These are phyloP conservation scores for Phytophthora syringae DNA, from an alignment of 352 stramenopile genomes.

Conservation along the genomic window DNA sequence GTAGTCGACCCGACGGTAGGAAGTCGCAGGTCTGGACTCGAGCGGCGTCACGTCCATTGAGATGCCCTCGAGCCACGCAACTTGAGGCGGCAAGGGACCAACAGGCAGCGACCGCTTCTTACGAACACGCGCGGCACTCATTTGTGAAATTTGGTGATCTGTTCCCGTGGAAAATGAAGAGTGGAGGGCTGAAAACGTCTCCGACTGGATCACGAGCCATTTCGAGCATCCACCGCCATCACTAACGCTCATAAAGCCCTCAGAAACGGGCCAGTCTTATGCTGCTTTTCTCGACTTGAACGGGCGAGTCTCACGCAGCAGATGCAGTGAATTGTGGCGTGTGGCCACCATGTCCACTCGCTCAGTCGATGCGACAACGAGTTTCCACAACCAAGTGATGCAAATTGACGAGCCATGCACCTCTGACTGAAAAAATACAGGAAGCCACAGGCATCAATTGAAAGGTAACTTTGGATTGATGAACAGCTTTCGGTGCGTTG, in stretches of 20 bases:
- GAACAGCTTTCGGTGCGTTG: too few relatives aligned
- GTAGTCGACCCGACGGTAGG: constrained; percentile 35
- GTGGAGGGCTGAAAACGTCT: too few relatives aligned
- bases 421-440: neutral
- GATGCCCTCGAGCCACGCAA: constrained; percentile 36
- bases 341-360: neutral
- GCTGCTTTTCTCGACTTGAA: constrained; percentile 15
- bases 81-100: constrained; percentile 24
- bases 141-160: constrained; percentile 8
- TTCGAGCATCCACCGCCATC: constrained; percentile 18
- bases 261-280: constrained; percentile 21
- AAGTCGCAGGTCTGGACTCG: constrained; percentile 15
- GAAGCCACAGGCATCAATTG: too few relatives aligned
- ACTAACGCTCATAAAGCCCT: constrained; percentile 15
- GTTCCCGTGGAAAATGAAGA: constrained; percentile 18
- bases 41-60: constrained; percentile 37
- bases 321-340: constrained; percentile 9
- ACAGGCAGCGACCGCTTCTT: constrained; percentile 31
- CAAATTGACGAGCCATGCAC: constrained; percentile 6
- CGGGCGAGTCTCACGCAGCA: constrained; percentile 13
- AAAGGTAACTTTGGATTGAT: too few relatives aligned
- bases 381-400: neutral
- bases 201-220: constrained; percentile 8
- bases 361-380: constrained; percentile 4
- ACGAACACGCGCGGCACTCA: constrained; percentile 25